Evolutionary conservation across 176 grass and related monocot species (phyloP).

Genomic region (Chloris gayana): DNA sequence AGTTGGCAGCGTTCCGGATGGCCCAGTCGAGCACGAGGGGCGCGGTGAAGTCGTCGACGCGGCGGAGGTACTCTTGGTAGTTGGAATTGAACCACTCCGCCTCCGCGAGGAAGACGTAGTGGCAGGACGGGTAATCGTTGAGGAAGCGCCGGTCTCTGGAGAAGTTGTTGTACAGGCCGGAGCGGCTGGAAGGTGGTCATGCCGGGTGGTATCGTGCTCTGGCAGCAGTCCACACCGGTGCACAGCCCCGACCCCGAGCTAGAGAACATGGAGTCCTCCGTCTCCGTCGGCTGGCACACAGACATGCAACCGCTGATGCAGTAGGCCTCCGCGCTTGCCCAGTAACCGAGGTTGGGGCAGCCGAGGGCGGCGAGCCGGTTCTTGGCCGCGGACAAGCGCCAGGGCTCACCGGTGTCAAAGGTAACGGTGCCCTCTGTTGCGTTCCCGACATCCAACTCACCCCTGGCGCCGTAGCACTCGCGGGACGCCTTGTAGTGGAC

Average conservation of each 20-base stretch:
- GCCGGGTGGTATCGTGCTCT: not conserved
- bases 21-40: not conserved
- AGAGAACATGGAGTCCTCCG: not conserved
- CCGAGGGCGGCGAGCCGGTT: not conserved
- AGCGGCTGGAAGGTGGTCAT: not conserved
- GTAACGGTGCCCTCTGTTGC: too few relatives aligned
- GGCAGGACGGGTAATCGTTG: not conserved
- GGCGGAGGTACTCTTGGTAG: not conserved
- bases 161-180: not conserved
- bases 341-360: constrained; percentile 1
- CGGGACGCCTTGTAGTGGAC: not conserved
- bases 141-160: not conserved
- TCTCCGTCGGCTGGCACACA: not conserved
- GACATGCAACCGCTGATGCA: not conserved
- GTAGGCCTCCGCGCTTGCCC: not conserved
- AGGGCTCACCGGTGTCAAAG: not conserved
- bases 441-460: not conserved
- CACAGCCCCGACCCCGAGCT: not conserved
- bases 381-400: not conserved
- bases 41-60: not conserved
- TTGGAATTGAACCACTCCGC: not conserved
- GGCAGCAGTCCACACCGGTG: not conserved
- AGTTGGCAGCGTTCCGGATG: not conserved
- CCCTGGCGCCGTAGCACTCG: not conserved
- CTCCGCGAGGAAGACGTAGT: not conserved